A percentile compares a stretch with the other conserved stretches of the same genome.
phyloP scores from a whole-genome alignment of 805 yeast genomes.

The Pichia nakasei region DNA sequence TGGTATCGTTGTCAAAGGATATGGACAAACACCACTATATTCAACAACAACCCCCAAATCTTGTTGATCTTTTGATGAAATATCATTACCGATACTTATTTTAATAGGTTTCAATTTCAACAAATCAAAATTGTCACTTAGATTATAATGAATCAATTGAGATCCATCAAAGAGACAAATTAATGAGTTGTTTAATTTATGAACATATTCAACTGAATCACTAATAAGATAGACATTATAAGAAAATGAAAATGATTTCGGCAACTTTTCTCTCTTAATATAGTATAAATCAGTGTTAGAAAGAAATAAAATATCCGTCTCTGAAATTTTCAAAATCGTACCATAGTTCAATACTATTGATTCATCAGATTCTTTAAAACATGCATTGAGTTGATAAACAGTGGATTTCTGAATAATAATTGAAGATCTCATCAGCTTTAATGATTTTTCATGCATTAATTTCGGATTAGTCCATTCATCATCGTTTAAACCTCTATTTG shows the following conservation, averaged over 20 bases:
- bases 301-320: constrained; percentile 24
- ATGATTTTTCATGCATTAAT: constrained; percentile 1
- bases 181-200: constrained; percentile 20
- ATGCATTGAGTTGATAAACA: constrained; percentile 22
- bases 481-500: constrained; percentile 1
- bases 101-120: constrained; percentile 21
- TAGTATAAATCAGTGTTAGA: constrained; percentile 23
- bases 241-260: constrained; percentile 8
- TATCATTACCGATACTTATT: constrained; percentile 27
- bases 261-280: constrained; percentile 15
- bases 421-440: background rate
- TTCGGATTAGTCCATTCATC: background rate
- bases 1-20: constrained; percentile 40
- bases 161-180: constrained; percentile 28
- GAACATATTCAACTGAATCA: constrained; percentile 24
- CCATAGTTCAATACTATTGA: constrained; percentile 20
- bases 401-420: constrained; percentile 17
- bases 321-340: constrained; percentile 20
- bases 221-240: constrained; percentile 20
- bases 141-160: constrained; percentile 24
- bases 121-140: constrained; percentile 18
- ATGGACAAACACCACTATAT: constrained; percentile 30
- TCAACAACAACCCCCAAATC: constrained; percentile 12
- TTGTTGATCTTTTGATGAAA: background rate
- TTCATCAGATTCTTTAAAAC: constrained; percentile 17